Conservation (phyloP, 495 filamentous ascomycete genomes). For the Amphirosellinia nigrospora region DNA sequence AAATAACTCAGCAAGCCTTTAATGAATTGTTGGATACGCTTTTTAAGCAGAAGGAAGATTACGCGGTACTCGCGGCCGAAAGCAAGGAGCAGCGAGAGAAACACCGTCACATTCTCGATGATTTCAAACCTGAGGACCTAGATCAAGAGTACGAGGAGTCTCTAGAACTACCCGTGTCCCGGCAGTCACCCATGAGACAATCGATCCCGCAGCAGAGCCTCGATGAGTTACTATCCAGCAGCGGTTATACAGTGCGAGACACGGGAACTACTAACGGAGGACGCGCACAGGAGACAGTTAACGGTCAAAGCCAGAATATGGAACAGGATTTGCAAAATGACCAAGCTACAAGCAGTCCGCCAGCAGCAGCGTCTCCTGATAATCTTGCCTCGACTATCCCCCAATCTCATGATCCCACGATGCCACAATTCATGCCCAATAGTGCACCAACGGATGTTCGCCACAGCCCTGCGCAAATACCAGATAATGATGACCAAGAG, state of each 20-base stretch:
- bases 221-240: conserved; percentile 54
- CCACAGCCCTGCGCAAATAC: conserved; percentile 28
- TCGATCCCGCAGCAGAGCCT: conserved; percentile 46
- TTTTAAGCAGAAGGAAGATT: conserved; percentile 80
- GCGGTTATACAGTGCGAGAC: conserved; percentile 55
- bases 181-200: conserved; percentile 26
- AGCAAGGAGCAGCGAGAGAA: conserved; percentile 67
- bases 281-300: background rate
- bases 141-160: conserved; percentile 31
- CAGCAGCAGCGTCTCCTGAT: background rate
- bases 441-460: conserved; percentile 26
- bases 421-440: conserved; percentile 73
- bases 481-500: conserved; percentile 22
- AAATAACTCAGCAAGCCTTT: conserved; percentile 86
- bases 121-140: conserved; percentile 56
- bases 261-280: conserved; percentile 36
- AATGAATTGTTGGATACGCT: conserved; percentile 89
- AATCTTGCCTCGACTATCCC: background rate
- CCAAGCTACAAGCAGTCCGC: background rate
- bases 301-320: background rate
- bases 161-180: conserved; percentile 19
- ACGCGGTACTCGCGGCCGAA: conserved; percentile 70
- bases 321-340: background rate
- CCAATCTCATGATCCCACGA: conserved; percentile 64
- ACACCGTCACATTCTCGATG: conserved; percentile 52